Evolutionary conservation across 73 alveolate species (phyloP).

Genomic region (Tetrahymena elliotti): DNA sequence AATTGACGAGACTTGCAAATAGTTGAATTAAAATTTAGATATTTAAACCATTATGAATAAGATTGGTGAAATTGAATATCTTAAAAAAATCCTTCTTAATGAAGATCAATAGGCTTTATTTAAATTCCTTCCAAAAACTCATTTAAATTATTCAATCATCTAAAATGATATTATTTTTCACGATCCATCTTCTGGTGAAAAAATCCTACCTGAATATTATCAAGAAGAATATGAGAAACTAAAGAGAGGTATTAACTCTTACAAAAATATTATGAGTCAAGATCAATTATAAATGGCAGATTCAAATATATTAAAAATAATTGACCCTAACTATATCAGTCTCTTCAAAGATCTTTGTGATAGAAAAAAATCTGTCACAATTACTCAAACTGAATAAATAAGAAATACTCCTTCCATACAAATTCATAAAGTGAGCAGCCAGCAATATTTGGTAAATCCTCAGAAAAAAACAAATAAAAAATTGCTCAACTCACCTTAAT

Average conservation of each 20-base stretch:
- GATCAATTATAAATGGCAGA: not conserved
- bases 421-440: not conserved
- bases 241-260: not conserved
- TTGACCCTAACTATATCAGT: not conserved
- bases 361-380: not conserved
- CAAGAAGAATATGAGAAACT: not conserved
- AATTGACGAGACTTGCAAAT: not conserved
- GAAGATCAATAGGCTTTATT: not conserved
- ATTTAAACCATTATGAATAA: not conserved
- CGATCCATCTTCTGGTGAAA: not conserved
- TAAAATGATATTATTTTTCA: not conserved
- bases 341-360: not conserved
- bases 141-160: not conserved
- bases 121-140: not conserved
- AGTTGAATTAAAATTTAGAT: not conserved
- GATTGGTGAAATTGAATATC: not conserved
- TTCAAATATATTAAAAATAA: not conserved
- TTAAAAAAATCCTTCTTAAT: not conserved
- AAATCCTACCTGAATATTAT: not conserved
- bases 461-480: not conserved
- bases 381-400: not conserved
- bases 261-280: not conserved
- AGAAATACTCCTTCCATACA: not conserved
- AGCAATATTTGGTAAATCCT: not conserved
- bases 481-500: not conserved